A percentile compares a stretch with the other conserved stretches of the same genome.
These are phyloP conservation scores for Backusella circina DNA, from an alignment of 192 early-diverging fungal species.

Conservation along the genomic window DNA sequence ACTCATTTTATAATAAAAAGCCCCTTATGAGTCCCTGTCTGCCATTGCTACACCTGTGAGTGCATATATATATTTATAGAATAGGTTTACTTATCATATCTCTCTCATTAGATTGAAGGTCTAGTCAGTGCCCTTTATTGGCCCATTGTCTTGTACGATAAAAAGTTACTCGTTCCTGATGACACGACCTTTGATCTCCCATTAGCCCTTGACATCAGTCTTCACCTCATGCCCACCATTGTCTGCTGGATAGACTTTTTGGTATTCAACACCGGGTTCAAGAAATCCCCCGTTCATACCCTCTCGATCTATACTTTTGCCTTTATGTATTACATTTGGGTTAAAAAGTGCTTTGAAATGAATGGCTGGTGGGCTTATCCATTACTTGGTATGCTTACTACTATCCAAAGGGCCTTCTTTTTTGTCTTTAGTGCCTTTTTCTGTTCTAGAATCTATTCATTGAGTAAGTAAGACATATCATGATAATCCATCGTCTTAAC, in stretches of 20 bases:
- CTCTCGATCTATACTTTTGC: constrained; percentile 20
- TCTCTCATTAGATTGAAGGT: constrained; percentile 22
- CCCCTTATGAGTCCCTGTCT: constrained; percentile 3
- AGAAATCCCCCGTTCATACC: constrained; percentile 13
- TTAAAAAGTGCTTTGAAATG: constrained; percentile 13
- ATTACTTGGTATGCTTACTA: constrained; percentile 16
- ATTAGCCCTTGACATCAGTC: constrained; percentile 14
- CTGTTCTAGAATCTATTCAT: constrained; percentile 23
- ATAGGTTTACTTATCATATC: background rate
- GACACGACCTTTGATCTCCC: constrained; percentile 3
- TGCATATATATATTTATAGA: background rate
- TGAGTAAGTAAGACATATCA: constrained; percentile 15
- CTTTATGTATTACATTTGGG: constrained; percentile 27
- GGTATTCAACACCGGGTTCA: constrained; percentile 22
- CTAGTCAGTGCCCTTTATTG: constrained; percentile 30
- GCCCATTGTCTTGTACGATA: constrained; percentile 24
- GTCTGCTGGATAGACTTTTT: constrained; percentile 23
- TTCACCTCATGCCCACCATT: constrained; percentile 27
- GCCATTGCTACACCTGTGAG: constrained; percentile 26
- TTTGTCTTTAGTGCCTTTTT: constrained; percentile 16
- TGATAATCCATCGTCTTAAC: background rate
- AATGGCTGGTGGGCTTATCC: constrained; percentile 32
- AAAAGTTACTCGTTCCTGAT: constrained; percentile 11
- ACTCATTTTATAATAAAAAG: background rate
- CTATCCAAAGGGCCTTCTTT: background rate